phyloP scores from a whole-genome alignment of 805 yeast species.

The Starmerella vaccinii region DNA sequence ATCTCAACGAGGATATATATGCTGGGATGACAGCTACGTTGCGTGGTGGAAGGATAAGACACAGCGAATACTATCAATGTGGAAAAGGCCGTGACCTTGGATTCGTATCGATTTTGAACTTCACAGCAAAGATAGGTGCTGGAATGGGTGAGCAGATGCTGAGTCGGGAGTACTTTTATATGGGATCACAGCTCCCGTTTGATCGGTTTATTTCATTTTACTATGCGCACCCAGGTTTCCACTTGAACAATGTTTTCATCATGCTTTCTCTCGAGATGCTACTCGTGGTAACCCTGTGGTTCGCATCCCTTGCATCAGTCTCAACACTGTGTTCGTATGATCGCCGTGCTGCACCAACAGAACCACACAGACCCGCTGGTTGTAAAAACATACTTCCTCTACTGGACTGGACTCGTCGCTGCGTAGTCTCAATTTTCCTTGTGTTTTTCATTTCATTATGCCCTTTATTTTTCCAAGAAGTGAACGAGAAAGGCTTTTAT shows the following conservation, averaged over 20 bases:
- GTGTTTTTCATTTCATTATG: constrained; percentile 66
- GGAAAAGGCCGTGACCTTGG: constrained; percentile 84
- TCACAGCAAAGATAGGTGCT: constrained; percentile 77
- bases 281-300: constrained; percentile 46
- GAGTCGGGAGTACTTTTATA: constrained; percentile 69
- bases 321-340: constrained; percentile 53
- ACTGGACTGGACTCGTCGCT: constrained; percentile 64
- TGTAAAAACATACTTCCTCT: constrained; percentile 62
- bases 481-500: constrained; percentile 67
- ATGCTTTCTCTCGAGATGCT: constrained; percentile 58
- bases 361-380: constrained; percentile 53
- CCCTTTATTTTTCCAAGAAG: constrained; percentile 67
- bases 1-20: constrained; percentile 74
- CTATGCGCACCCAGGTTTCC: constrained; percentile 83
- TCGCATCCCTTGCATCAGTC: constrained; percentile 54
- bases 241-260: constrained; percentile 65
- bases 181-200: constrained; percentile 65
- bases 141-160: constrained; percentile 87
- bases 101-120: constrained; percentile 69
- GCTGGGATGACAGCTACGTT: constrained; percentile 74
- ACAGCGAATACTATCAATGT: constrained; percentile 74
- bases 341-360: constrained; percentile 49
- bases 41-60: constrained; percentile 76
- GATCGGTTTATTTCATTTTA: constrained; percentile 71
- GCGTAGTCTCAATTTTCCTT: constrained; percentile 60